Percentiles rank a stretch among this genome's conserved stretches.
Conservation (phyloP, 805 yeast genomes). For the Candida ortonii region DNA sequence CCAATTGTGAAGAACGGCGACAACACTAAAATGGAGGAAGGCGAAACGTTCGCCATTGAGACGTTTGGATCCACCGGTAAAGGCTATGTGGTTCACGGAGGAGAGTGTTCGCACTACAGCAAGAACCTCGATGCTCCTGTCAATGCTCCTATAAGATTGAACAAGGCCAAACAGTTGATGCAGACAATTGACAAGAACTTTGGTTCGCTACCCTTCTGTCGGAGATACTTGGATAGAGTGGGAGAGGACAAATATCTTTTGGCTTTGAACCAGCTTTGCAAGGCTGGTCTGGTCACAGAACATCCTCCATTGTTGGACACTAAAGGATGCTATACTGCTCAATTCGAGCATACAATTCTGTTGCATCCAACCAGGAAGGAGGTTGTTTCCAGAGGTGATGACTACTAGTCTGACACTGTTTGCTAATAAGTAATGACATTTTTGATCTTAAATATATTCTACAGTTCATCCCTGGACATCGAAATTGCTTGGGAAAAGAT, state of each 20-base stretch:
- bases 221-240: conserved; percentile 85
- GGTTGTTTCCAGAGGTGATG: conserved; percentile 93
- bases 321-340: conserved; percentile 90
- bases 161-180: conserved; percentile 67
- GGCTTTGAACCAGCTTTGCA: conserved; percentile 82
- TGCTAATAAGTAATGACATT: too few species aligned
- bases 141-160: conserved; percentile 52
- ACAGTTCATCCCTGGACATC: conserved; percentile 12
- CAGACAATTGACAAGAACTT: conserved; percentile 73
- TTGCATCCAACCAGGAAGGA: conserved; percentile 91
- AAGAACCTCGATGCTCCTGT: conserved; percentile 50
- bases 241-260: conserved; percentile 90
- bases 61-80: conserved; percentile 97
- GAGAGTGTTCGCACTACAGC: conserved; percentile 95
- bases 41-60: conserved; percentile 96
- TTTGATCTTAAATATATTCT: too few species aligned
- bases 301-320: conserved; percentile 90
- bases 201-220: conserved; percentile 95
- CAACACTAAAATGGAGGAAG: conserved; percentile 97
- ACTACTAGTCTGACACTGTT: conserved; percentile 60
- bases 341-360: conserved; percentile 90
- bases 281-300: conserved; percentile 84
- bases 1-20: conserved; percentile 95
- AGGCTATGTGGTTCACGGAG: conserved; percentile 81
- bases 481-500: conserved; percentile 2